Percentiles rank a stretch among this genome's conserved stretches.
Conservation (phyloP, 345 rosid genomes). For the Hibiscus tridactylites region DNA sequence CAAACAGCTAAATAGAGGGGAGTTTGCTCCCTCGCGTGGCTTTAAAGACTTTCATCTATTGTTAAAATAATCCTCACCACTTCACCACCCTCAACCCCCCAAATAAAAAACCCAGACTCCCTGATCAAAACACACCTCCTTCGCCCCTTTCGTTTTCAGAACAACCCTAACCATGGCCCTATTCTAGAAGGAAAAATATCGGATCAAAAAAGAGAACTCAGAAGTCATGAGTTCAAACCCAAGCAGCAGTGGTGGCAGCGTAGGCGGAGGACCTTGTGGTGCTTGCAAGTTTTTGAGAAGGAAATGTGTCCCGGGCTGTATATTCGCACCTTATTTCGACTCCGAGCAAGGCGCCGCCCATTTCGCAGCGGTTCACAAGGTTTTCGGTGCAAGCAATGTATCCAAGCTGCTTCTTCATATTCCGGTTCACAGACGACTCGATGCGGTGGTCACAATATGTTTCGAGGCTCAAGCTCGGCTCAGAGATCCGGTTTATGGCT, state of each 20-base stretch:
- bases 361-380: slow-evolving; percentile 81
- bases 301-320: slow-evolving; percentile 75
- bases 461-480: slow-evolving; percentile 75
- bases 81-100: not conserved
- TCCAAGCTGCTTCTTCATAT: slow-evolving; percentile 66
- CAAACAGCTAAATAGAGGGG: slow-evolving; percentile 66
- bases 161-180: slow-evolving; percentile 6
- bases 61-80: slow-evolving; percentile 17
- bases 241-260: slow-evolving; percentile 31
- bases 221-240: slow-evolving; percentile 51
- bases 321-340: slow-evolving; percentile 77
- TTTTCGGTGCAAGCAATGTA: slow-evolving; percentile 92
- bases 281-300: slow-evolving; percentile 61
- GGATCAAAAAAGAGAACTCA: not conserved
- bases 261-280: slow-evolving; percentile 65
- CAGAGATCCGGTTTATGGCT: slow-evolving; percentile 75
- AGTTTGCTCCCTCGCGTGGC: slow-evolving; percentile 88
- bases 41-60: slow-evolving; percentile 60
- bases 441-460: slow-evolving; percentile 74
- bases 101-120: slow-evolving; percentile 11
- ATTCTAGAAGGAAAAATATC: not conserved
- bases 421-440: slow-evolving; percentile 56
- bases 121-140: slow-evolving; percentile 23
- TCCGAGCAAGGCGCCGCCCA: slow-evolving; percentile 83
- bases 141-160: not conserved